Conservation (phyloP, 176 grass and related monocot species). For the Oryza meyeriana region DNA sequence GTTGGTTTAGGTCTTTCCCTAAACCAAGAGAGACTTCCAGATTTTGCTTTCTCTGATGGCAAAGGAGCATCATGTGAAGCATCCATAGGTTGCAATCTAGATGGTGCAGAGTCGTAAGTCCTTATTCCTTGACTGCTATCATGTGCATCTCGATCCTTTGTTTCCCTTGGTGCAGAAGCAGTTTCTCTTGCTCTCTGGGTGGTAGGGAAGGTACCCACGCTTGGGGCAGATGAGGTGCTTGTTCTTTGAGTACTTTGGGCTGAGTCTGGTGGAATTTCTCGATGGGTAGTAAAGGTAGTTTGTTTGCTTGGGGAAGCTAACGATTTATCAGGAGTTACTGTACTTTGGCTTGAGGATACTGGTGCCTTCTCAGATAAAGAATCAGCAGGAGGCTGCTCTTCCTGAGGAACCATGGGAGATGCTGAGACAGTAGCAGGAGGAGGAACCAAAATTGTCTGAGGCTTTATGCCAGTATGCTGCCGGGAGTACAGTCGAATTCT, state of each 20-base stretch:
- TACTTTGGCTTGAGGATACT: slow-evolving; percentile 19
- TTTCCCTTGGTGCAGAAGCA: background rate
- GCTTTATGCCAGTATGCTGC: slow-evolving; percentile 10
- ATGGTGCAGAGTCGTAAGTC: slow-evolving; percentile 1
- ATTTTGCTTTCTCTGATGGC: slow-evolving; percentile 1
- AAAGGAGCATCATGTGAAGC: background rate
- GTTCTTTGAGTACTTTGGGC: slow-evolving; percentile 16
- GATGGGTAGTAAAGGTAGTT: background rate
- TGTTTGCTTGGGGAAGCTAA: slow-evolving; percentile 29
- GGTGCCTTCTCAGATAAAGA: slow-evolving; percentile 2
- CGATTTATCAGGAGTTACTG: slow-evolving; percentile 2
- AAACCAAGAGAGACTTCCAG: background rate
- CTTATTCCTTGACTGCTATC: slow-evolving; percentile 12
- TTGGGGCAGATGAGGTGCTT: background rate
- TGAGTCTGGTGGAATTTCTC: background rate
- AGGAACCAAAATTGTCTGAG: slow-evolving; percentile 36
- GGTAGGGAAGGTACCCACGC: slow-evolving; percentile 1
- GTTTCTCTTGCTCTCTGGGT: slow-evolving; percentile 14
- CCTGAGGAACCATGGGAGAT: background rate
- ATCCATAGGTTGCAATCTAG: slow-evolving; percentile 11
- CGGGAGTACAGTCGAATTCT: background rate
- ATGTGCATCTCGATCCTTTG: slow-evolving; percentile 8
- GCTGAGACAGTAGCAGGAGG: background rate
- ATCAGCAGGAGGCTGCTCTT: slow-evolving; percentile 20
- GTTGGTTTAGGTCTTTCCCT: background rate